These are phyloP conservation scores for Gossypium aridum DNA, from an alignment of 441 rosid genomes.

Conservation along the genomic window DNA sequence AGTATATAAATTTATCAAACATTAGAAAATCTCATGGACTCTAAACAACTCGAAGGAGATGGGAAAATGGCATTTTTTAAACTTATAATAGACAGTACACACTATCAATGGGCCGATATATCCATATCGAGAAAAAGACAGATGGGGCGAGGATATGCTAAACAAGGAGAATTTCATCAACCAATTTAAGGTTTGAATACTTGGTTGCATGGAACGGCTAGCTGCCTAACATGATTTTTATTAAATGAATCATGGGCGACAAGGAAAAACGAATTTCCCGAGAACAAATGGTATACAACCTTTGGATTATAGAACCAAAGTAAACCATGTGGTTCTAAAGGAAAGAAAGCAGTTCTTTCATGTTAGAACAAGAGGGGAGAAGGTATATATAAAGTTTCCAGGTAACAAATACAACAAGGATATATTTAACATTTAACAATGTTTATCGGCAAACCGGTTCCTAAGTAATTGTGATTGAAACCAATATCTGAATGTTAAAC, in stretches of 20 bases:
- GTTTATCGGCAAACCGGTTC: neutral
- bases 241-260: neutral
- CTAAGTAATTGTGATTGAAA: neutral
- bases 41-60: conserved; percentile 1
- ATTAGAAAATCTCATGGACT: neutral
- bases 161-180: neutral
- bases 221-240: neutral
- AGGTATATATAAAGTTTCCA: neutral
- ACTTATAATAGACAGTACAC: neutral
- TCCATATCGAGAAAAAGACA: neutral
- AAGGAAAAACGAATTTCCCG: neutral
- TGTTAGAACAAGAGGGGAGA: neutral
- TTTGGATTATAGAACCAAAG: neutral
- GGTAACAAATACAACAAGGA: neutral
- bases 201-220: neutral
- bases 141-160: neutral
- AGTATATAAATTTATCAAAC: neutral
- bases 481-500: neutral
- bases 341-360: neutral
- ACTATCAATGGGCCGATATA: neutral
- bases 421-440: neutral
- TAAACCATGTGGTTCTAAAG: neutral
- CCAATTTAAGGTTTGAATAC: neutral
- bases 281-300: neutral
- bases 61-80: neutral